phyloP scores from a whole-genome alignment of 1,139 yeast genomes.

The Candida frijolesensis region DNA sequence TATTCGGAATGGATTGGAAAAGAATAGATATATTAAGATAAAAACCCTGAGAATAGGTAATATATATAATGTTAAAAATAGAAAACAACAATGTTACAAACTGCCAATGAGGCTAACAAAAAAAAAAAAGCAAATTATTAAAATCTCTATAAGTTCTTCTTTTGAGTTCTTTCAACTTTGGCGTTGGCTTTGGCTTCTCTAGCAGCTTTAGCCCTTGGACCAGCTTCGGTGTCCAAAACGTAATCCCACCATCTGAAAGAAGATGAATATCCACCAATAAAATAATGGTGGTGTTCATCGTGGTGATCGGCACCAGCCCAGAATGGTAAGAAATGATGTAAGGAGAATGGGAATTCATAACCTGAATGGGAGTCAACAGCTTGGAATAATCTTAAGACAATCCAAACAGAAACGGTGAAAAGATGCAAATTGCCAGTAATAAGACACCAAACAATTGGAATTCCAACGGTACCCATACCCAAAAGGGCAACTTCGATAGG shows the following conservation, averaged over 20 bases:
- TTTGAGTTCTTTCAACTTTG: conserved; percentile 30
- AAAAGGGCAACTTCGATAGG: conserved; percentile 88
- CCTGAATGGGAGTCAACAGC: conserved; percentile 98
- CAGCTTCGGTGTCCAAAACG: conserved; percentile 80
- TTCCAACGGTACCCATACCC: conserved; percentile 93
- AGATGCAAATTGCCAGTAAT: conserved; percentile 51
- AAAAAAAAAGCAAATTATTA: neutral
- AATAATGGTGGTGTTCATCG: conserved; percentile 93
- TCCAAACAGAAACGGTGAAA: conserved; percentile 85
- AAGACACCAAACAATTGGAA: conserved; percentile 67
- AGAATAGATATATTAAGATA: conserved; percentile 1
- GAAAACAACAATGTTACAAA: neutral
- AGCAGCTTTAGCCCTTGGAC: conserved; percentile 61
- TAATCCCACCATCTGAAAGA: conserved; percentile 95
- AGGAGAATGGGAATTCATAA: conserved; percentile 95
- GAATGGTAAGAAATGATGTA: conserved; percentile 85
- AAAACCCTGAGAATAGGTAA: neutral
- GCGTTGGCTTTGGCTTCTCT: conserved; percentile 52
- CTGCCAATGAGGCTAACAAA: neutral
- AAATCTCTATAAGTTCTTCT: conserved; percentile 14
- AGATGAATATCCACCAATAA: conserved; percentile 90
- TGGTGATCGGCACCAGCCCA: conserved; percentile 99
- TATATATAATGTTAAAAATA: neutral
- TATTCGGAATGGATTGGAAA: conserved; percentile 39
- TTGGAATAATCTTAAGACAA: conserved; percentile 83